Base-by-base conservation (phyloP, 768 basidiomycete genomes). In the Austroboletus eburneus region DNA sequence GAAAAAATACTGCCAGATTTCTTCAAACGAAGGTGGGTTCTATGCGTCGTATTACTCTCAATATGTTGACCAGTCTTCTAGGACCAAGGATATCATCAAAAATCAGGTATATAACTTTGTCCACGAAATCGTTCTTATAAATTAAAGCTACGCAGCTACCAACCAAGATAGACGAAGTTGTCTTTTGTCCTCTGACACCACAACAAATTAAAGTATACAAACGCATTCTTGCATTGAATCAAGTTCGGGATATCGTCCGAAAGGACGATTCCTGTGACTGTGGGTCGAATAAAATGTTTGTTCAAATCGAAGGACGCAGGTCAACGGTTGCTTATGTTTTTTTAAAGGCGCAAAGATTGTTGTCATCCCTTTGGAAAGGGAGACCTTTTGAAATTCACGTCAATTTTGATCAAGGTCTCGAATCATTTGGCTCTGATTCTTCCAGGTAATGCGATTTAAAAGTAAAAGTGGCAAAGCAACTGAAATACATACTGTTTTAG, bases 371-470 rank as follows among this genome's bases (percentile, higher is more conserved):
- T 67, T 3, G 73, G 71, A 6, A 63, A 68, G 27, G 71, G 70
- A 0, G 77, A 76, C 23, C 72, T 93, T 6, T 82, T 95, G 65
- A 82, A 79, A 58, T 88, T 80, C 56, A 87, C 88, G 71, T 80
- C 81, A 2, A 75, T 90, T n/a, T 69, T 93, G 42, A 86, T 91
- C 66, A 90, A 91, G 64, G 70, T 93, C 5, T 87, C 89, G 9
- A 93, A 98, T 61, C 93, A 96, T 62, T 75, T 95, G 38, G 87
- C 78, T 0, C 67, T 98, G 18, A 86, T 98, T 33, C 75, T 95
- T 34, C 93, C 91, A 42, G 76, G 93, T 89, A 51, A 52, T 20
- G 64, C 45, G 2, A 17, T 32, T 45, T 17, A 21, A n/a, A 39
- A 21, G 5, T 4, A 27, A 12, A 37, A 24, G 29, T 29, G 39